Base-by-base conservation (phyloP, 495 filamentous ascomycete genomes). In the Penicillium argentinense region DNA sequence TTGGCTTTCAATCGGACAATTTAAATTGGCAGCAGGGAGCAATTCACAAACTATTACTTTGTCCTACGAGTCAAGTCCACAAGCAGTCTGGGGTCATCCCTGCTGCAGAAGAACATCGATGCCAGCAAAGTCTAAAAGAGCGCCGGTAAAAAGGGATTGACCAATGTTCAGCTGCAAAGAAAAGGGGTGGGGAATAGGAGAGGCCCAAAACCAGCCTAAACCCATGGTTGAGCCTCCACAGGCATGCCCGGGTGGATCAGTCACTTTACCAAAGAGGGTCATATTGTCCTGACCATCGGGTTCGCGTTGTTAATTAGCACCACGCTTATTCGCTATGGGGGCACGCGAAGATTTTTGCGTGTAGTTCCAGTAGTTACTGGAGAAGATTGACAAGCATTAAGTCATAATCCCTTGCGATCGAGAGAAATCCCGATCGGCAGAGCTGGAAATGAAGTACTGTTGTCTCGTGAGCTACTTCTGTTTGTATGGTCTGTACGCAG, bases 221-320 rank as follows among this genome's bases (percentile, higher is more conserved):
- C 34, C 59, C 59, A 63, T 57, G 59, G 59, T 55, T 63, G 53
- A 60, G 60, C 57, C 60, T 63, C 60, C 53, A 41, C 53, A 33
- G 33, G 36, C 53, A 42, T 45, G 42, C 27, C 48, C 23, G 28
- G 45, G 30, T 33, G 28, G 40, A 18, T 32, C 24, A 25, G 12
- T 26, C 23, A n/a, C 49, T 34, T 49, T 51, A 37, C 59, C 59
- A 9, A 55, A 57, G 39, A 14, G 16, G 45, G 60, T 22, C 32
- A 59, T 59, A 47, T 49, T 55, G 47, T 40, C 47, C 43, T 46
- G 32, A 33, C 26, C 45, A 26, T 26, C 38, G 38, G 38, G 41
- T 45, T 50, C 48, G 48, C 43, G 39, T 54, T 48, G 28, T 26
- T 52, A 38, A 48, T 47, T 61, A 49, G 54, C 45, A 54, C 43